Evolutionary conservation across 805 yeast genomes (phyloP).

Genomic region (Barnettozyma pratensis): DNA sequence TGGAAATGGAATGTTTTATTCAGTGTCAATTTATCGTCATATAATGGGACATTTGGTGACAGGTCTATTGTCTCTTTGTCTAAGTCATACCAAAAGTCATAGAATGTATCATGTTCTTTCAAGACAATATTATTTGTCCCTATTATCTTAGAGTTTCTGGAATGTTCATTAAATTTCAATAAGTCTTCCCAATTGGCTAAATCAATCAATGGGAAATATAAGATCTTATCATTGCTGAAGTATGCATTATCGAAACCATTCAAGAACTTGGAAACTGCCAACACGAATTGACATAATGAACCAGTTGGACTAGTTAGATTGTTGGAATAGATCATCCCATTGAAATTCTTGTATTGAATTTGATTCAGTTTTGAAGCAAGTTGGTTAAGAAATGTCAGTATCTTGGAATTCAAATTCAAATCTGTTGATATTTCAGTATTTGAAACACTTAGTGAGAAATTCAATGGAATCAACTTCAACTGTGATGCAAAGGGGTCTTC

Average conservation of each 20-base stretch:
- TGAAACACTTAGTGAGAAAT: constrained; percentile 18
- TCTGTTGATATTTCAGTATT: constrained; percentile 20
- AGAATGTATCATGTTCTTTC: constrained; percentile 44
- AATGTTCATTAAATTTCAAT: constrained; percentile 23
- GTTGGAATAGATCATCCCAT: constrained; percentile 34
- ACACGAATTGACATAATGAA: constrained; percentile 34
- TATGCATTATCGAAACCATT: constrained; percentile 38
- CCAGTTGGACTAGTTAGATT: constrained; percentile 29
- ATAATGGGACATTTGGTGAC: constrained; percentile 7
- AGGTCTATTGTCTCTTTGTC: constrained; percentile 38
- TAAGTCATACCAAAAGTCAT: constrained; percentile 61
- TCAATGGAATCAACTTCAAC: constrained; percentile 29
- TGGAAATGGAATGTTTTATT: constrained; percentile 20
- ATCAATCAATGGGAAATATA: constrained; percentile 55
- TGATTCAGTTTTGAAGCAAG: constrained; percentile 30
- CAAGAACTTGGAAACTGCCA: constrained; percentile 37
- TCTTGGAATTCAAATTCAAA: constrained; percentile 19
- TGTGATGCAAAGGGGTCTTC: constrained; percentile 30
- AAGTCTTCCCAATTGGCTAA: constrained; percentile 48
- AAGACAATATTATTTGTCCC: constrained; percentile 69
- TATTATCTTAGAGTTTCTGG: constrained; percentile 36
- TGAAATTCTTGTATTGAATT: constrained; percentile 36
- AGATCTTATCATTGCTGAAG: constrained; percentile 36
- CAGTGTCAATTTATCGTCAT: constrained; percentile 13
- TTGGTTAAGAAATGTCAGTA: constrained; percentile 27